Evolutionary conservation across 192 early-diverging fungal genomes (phyloP), one percentile per base, ranked within the genome.

Genomic region (Umbelopsis sp.): DNA sequence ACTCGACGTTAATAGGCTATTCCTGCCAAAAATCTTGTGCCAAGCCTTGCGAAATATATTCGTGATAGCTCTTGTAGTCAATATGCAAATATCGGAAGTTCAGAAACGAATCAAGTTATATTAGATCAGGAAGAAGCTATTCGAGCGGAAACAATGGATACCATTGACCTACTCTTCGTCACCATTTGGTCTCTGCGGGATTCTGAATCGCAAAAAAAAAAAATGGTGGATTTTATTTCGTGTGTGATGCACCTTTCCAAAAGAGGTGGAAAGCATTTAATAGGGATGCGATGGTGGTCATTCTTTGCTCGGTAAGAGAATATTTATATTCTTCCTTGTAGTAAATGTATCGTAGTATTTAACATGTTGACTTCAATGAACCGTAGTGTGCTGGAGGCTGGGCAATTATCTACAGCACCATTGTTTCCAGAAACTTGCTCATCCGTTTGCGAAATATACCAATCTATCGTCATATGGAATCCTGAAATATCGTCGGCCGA

Each of bases 281-380:
- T 78, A 16, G 77, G 77, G 0, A 78, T 74, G 72, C 68, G 77
- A 3, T 78, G 77, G 71, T 78, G 77, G 77, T 26, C 22, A 31
- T 74, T 74, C 66, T 71, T 78, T 34, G 49, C 72, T 41, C 65
- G 32, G 76, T 78, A 78, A 49, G 26, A 17, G 6, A 41, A 41
- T 41, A 41, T 4, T 38, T 11, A 41, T 41, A 11, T 6, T 11
- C 38, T 41, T 6, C 38, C 38, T 41, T 41, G 38, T 41, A 41
- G 2, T 49, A 49, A 49, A 49, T 49, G n/a, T 49, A 17, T 49
- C 47, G 16, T 20, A n/a, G n/a, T n/a, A n/a, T 41, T 41, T 5
- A 6, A 41, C 7, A 11, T 41, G 12, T 11, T 41, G 38, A 41
- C 1, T 41, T 0, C 38, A 5, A n/a, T 41, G 38, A 11, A 41